These are phyloP conservation scores for Trametes cingulata DNA, from an alignment of 768 basidiomycete genomes.

Conservation along the genomic window DNA sequence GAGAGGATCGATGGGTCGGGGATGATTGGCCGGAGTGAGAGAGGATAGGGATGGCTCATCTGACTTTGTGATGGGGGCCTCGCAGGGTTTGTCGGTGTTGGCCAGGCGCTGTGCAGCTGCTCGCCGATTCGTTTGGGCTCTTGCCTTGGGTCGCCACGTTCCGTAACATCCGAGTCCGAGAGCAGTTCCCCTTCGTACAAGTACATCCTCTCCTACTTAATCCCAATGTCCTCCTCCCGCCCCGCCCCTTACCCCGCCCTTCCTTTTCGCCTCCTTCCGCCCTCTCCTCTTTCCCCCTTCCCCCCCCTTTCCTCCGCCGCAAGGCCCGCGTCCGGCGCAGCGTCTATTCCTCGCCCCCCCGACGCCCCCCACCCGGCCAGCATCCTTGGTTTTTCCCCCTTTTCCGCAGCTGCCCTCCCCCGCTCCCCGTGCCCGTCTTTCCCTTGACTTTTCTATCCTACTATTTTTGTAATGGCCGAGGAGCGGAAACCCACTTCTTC, in stretches of 20 bases:
- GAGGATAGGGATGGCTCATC: conserved; percentile 23
- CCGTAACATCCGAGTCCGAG: conserved; percentile 26
- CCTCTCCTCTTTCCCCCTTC: not conserved
- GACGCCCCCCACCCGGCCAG: conserved; percentile 12
- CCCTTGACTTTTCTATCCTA: conserved; percentile 26
- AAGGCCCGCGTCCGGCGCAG: conserved; percentile 6
- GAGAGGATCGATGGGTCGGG: conserved; percentile 14
- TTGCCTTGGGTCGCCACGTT: conserved; percentile 24
- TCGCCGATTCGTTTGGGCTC: conserved; percentile 1
- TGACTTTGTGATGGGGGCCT: conserved; percentile 17
- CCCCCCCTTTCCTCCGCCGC: not conserved
- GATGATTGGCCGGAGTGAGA: conserved; percentile 34
- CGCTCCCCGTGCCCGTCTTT: conserved; percentile 28
- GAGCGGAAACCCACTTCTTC: conserved; percentile 26
- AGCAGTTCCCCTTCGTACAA: conserved; percentile 18
- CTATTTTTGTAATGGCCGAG: conserved; percentile 37
- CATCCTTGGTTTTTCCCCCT: conserved; percentile 11
- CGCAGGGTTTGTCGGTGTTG: conserved; percentile 7
- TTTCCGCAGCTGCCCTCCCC: conserved; percentile 17
- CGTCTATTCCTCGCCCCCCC: conserved; percentile 8
- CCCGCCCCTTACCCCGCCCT: conserved; percentile 22
- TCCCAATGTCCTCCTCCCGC: conserved; percentile 20
- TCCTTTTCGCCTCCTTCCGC: conserved; percentile 11
- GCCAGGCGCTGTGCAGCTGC: conserved; percentile 20
- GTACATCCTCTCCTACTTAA: conserved; percentile 24